These are phyloP conservation scores for Colletotrichum liaoningense DNA, from an alignment of 2,329 filamentous ascomycete genomes.

Conservation along the genomic window DNA sequence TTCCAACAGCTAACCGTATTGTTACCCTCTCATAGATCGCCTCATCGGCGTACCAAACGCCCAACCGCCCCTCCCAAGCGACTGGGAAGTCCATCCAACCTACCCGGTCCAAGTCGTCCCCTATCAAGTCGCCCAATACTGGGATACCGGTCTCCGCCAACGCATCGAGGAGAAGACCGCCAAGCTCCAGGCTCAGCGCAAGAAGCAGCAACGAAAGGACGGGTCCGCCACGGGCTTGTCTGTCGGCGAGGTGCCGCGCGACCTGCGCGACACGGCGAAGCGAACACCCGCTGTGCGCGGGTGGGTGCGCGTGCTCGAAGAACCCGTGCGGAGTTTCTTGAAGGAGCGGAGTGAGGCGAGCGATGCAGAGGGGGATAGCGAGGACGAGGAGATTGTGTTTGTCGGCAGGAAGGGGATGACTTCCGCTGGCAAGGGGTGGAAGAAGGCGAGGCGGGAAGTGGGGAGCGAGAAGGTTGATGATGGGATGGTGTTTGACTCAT, in stretches of 20 bases:
- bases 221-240: conserved; percentile 57
- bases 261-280: conserved; percentile 85
- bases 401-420: conserved; percentile 77
- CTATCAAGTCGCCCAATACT: conserved; percentile 88
- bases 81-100: conserved; percentile 87
- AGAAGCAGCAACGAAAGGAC: conserved; percentile 55
- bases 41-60: conserved; percentile 88
- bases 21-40: conserved; percentile 68
- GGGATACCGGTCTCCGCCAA: conserved; percentile 71
- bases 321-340: conserved; percentile 83
- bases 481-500: conserved; percentile 83
- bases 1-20: not conserved
- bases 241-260: conserved; percentile 76
- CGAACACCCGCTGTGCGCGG: conserved; percentile 80
- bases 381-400: conserved; percentile 92
- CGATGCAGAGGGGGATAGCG: conserved; percentile 57
- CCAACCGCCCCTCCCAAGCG: conserved; percentile 81
- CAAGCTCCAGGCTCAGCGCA: conserved; percentile 54
- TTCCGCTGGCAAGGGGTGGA: conserved; percentile 56
- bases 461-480: conserved; percentile 69
- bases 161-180: conserved; percentile 60
- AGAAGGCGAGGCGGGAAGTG: conserved; percentile 62
- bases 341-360: conserved; percentile 55
- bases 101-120: conserved; percentile 83
- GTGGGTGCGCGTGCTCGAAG: conserved; percentile 86